Conservation (phyloP, 805 yeast genomes). For the Schwanniomyces occidentalis region DNA sequence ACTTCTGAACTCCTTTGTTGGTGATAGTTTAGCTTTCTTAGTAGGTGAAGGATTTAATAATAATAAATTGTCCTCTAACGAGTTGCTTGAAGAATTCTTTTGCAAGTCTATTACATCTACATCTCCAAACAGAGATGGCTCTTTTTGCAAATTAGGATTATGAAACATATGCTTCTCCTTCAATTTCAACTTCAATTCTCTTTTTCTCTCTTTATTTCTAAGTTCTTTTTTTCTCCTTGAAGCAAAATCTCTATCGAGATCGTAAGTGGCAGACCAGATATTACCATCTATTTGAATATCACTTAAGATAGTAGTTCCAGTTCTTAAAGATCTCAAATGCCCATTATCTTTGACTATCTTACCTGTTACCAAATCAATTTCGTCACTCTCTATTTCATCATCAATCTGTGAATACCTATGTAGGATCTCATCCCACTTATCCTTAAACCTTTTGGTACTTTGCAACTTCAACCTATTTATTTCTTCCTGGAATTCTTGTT, state of each 20-base stretch:
- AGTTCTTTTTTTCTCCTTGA: constrained; percentile 9
- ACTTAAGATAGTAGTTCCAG: constrained; percentile 6
- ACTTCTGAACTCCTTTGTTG: background rate
- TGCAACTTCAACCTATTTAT: constrained; percentile 26
- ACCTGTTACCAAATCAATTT: constrained; percentile 66
- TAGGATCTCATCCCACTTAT: constrained; percentile 54
- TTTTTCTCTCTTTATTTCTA: constrained; percentile 10
- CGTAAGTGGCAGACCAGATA: constrained; percentile 41
- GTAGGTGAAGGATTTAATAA: constrained; percentile 30
- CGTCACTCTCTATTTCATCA: constrained; percentile 57
- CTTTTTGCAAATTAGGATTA: constrained; percentile 8
- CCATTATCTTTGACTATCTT: constrained; percentile 66
- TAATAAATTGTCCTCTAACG: constrained; percentile 23
- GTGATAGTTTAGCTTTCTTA: constrained; percentile 17
- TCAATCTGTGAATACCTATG: constrained; percentile 49
- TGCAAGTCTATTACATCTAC: constrained; percentile 4
- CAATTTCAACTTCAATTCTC: constrained; percentile 16
- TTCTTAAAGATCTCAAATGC: constrained; percentile 53
- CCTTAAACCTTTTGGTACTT: constrained; percentile 26
- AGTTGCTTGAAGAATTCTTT: constrained; percentile 2
- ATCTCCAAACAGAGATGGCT: constrained; percentile 1
- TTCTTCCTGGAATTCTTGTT: constrained; percentile 21
- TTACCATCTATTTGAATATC: constrained; percentile 17
- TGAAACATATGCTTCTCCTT: constrained; percentile 17
- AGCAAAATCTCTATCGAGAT: constrained; percentile 22